phyloP scores from a whole-genome alignment of 306 rosid species.

The Pachyrhizus erosus region DNA sequence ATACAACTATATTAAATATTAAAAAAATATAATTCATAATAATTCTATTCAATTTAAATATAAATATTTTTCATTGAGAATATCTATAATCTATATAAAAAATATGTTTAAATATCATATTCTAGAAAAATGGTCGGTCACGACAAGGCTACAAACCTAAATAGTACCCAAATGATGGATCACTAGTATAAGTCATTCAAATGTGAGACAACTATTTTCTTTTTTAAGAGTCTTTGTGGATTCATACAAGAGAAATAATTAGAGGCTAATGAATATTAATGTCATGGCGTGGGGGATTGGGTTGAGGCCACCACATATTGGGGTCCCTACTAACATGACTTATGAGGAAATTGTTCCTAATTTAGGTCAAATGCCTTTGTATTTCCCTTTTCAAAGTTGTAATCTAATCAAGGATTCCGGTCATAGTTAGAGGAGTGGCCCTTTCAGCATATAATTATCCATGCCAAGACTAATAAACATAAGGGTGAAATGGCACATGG shows the following conservation, averaged over 20 bases:
- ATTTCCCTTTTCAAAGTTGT: slow-evolving; percentile 56
- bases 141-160: slow-evolving; percentile 40
- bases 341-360: slow-evolving; percentile 49
- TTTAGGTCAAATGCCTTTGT: slow-evolving; percentile 49
- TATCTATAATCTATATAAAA: too few species aligned
- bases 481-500: slow-evolving; percentile 48
- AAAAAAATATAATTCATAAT: too few species aligned
- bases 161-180: slow-evolving; percentile 52
- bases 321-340: slow-evolving; percentile 63
- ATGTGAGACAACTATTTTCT: slow-evolving; percentile 45
- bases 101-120: neutral
- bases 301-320: slow-evolving; percentile 53
- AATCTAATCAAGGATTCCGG: slow-evolving; percentile 49
- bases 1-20: too few species aligned
- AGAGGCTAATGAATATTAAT: slow-evolving; percentile 42
- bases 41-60: too few species aligned
- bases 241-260: slow-evolving; percentile 29
- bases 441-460: slow-evolving; percentile 48
- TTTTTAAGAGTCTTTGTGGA: slow-evolving; percentile 21
- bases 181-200: slow-evolving; percentile 40
- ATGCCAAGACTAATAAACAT: slow-evolving; percentile 11
- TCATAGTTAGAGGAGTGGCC: slow-evolving; percentile 56
- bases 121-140: slow-evolving; percentile 38
- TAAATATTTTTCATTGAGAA: too few species aligned
- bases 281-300: slow-evolving; percentile 45